A percentile compares a stretch with the other conserved stretches of the same genome.
Conservation (phyloP, 768 basidiomycete species). For the Tulasnella sp. region DNA sequence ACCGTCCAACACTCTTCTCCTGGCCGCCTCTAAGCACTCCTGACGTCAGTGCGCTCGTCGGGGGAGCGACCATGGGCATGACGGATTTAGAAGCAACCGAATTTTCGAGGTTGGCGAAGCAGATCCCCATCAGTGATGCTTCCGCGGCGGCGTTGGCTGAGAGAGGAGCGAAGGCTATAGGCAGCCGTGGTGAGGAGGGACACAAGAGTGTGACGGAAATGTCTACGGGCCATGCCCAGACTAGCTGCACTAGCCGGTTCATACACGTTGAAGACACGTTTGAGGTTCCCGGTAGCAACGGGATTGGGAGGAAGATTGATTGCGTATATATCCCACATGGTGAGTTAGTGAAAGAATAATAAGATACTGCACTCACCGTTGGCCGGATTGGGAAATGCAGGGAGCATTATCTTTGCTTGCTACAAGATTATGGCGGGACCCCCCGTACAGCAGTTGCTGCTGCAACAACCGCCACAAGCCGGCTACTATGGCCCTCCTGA, state of each 20-base stretch:
- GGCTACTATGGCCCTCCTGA: slow-evolving; percentile 29
- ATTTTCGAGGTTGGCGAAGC: no score
- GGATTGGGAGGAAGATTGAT: slow-evolving; percentile 56
- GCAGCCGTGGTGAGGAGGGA: neutral
- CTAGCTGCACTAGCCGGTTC: slow-evolving; percentile 77
- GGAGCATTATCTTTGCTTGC: slow-evolving; percentile 34
- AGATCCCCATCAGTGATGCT: neutral
- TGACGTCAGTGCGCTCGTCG: no score
- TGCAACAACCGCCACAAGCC: slow-evolving; percentile 26
- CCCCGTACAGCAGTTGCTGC: slow-evolving; percentile 23
- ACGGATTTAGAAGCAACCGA: no score
- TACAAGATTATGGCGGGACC: slow-evolving; percentile 26
- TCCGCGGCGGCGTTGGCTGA: neutral
- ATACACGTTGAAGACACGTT: slow-evolving; percentile 54
- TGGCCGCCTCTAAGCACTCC: no score
- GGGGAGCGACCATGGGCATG: no score
- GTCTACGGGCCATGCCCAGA: slow-evolving; percentile 48
- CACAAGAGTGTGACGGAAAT: slow-evolving; percentile 26
- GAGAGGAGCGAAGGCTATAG: neutral
- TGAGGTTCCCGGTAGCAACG: slow-evolving; percentile 25
- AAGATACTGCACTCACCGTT: no score
- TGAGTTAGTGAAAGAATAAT: slow-evolving; percentile 33
- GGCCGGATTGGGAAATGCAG: no score
- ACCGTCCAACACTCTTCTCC: slow-evolving; percentile 33
- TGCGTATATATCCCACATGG: slow-evolving; percentile 89